Base-by-base conservation (phyloP, 1,284 basidiomycete species). In the Paramarasmius palmivorus region DNA sequence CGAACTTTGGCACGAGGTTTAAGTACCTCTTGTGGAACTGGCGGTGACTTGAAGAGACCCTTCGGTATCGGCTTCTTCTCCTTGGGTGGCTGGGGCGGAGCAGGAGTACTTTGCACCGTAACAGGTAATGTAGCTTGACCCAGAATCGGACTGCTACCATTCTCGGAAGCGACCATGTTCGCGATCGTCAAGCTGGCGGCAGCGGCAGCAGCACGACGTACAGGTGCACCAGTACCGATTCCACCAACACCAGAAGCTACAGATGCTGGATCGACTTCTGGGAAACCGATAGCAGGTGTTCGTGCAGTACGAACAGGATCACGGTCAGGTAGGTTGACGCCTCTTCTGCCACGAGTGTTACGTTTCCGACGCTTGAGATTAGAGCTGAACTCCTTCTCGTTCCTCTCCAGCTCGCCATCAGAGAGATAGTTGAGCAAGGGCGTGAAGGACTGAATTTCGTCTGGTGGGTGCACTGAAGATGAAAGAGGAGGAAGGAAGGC, bases 371-470 rank as follows among this genome's bases (percentile, higher is more conserved):
- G 84, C 61, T 87, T 87, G 59, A 81, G 87, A 61, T 98, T 94
- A 72, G 93, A 92, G 71, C 98, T 96, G 51, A 94, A 83, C 61
- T 98, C 95, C 67, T 90, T 90, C 70, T 99, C 96, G 63, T 88
- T 88, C 52, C 86, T 79, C 57, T 93, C 90, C 53, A 98, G 83
- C 60, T 98, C 95, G 60, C 89, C 87, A 58, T 95, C 91, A 63
- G 86, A 90, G 65, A 98, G 85, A 65, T 92, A 90, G 67, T 90
- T 88, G 63, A 99, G 89, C 20, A 87, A 81, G 0, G 97, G 97
- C 0, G 95, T 98, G 72, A 86, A 96, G 38, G 79, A 77, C 63
- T 78, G 81, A 32, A 92, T 88, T 65, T 91, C 81, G 61, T 88
- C 89, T 68, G 88, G 81, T 14, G 85, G 73, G 14, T 93, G 84